These are phyloP conservation scores for Phialophora tarda DNA, from an alignment of 2,329 filamentous ascomycete genomes.

Conservation along the genomic window DNA sequence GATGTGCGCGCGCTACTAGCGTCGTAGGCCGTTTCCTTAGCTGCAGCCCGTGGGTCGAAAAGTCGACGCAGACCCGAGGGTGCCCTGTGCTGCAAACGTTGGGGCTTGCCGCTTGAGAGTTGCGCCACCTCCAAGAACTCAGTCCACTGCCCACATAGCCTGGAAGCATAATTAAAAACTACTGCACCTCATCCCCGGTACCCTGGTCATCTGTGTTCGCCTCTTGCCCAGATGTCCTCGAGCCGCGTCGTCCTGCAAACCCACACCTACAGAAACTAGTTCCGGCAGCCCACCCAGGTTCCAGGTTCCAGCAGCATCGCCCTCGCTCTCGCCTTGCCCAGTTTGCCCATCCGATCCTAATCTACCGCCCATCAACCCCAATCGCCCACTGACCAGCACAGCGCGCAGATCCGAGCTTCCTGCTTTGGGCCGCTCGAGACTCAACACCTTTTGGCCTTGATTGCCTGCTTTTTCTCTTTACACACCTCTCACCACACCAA, in stretches of 20 bases:
- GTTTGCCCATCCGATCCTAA: conserved; percentile 19
- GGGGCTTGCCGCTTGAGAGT: conserved; percentile 18
- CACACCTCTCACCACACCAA: conserved; percentile 20
- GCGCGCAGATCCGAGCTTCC: conserved; percentile 36
- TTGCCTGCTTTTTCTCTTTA: conserved; percentile 30
- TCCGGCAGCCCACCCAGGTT: conserved; percentile 15
- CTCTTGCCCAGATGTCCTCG: conserved; percentile 27
- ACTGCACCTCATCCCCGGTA: conserved; percentile 28
- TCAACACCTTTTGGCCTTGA: conserved; percentile 34
- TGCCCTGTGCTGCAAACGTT: conserved; percentile 10
- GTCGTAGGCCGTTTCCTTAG: conserved; percentile 26
- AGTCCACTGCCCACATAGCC: conserved; percentile 31
- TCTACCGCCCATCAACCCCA: conserved; percentile 13
- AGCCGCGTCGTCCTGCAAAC: conserved; percentile 32
- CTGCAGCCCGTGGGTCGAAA: conserved; percentile 29
- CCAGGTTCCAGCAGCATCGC: conserved; percentile 13
- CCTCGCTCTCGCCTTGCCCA: conserved; percentile 20
- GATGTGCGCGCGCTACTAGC: conserved; percentile 31
- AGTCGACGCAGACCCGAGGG: conserved; percentile 22
- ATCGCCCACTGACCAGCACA: conserved; percentile 28
- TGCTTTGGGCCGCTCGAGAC: conserved; percentile 35
- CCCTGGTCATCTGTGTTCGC: conserved; percentile 26
- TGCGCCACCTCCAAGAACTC: conserved; percentile 30
- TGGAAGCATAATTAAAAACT: conserved; percentile 20
- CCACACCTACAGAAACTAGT: conserved; percentile 24